Conservation (phyloP, 768 basidiomycete genomes). For the Basidioascus undulatus region DNA sequence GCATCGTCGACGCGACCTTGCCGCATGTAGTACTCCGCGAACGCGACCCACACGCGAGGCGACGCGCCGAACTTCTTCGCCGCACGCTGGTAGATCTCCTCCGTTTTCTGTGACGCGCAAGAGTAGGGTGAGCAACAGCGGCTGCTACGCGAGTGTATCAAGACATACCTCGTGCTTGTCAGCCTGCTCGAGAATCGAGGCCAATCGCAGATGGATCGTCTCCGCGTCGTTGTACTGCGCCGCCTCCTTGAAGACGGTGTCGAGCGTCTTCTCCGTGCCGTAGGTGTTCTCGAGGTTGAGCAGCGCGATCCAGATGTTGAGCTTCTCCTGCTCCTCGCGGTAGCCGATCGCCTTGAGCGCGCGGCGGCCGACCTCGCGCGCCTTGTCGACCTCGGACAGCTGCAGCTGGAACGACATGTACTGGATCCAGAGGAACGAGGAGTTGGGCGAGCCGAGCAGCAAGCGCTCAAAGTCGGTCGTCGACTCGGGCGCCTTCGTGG, state of each 20-base stretch:
- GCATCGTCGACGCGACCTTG: constrained; percentile 52
- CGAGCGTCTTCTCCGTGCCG: constrained; percentile 57
- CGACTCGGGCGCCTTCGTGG: constrained; percentile 62
- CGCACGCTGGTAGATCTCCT: constrained; percentile 66
- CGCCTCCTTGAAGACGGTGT: constrained; percentile 71
- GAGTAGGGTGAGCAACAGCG: neutral
- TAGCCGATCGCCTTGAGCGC: constrained; percentile 75
- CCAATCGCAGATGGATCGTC: constrained; percentile 61
- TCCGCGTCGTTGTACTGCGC: constrained; percentile 76
- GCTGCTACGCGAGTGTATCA: neutral
- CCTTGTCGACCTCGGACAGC: constrained; percentile 88
- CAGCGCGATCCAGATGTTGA: constrained; percentile 93
- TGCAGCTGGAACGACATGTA: constrained; percentile 98
- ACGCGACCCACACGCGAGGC: constrained; percentile 80
- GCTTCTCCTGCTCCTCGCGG: constrained; percentile 81
- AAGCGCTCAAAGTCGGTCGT: constrained; percentile 84
- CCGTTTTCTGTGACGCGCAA: constrained; percentile 40
- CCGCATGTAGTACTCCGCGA: constrained; percentile 57
- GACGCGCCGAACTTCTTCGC: constrained; percentile 86
- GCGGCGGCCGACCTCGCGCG: constrained; percentile 58
- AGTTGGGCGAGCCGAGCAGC: constrained; percentile 80
- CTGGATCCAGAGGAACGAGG: constrained; percentile 94
- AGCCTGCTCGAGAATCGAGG: constrained; percentile 59
- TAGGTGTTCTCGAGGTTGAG: constrained; percentile 86
- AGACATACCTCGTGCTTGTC: constrained; percentile 47